Evolutionary conservation across 495 filamentous ascomycete species (phyloP), one percentile per base, ranked within the genome.

Genomic region (Neurospora sublineolata): DNA sequence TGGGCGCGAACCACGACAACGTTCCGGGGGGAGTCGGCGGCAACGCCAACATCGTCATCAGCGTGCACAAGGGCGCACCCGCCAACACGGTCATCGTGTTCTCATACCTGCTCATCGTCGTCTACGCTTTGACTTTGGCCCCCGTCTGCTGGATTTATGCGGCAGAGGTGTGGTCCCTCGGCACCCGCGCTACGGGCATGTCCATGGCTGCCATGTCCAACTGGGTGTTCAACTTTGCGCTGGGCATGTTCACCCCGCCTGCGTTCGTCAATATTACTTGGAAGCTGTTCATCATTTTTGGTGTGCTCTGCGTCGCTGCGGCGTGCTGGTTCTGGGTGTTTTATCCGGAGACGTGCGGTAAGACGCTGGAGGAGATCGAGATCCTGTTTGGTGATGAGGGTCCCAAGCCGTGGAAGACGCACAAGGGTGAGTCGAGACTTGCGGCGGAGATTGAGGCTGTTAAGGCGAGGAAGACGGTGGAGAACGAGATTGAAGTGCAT

Each of bases 151-250:
- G 91, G 91, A 85, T 93, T 71, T 93, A 94, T 79, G 88, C 89
- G 0, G 86, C 91, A 23, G 91, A 94, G 81, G 88, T 93, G 3
- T 93, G 90, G 86, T 89, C 89, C 0, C 84, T 93, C 11, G 90
- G 91, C 75, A 92, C 89, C 18, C 88, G 91, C 20, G 91, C 90
- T 16, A 89, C 86, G 39, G 91, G 90, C 16, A 91, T 92, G 82
- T 87, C 85, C 27, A 81, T 92, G 30, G 87, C 90, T 0, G 87
- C 90, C 0, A 83, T 89, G 33, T 87, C 86, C 3, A 93, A 94
- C 80, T 92, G 90, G 90, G 83, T 91, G 18, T 93, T 92, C 84
- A 92, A 92, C 82, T 92, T 92, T 75, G 90, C 89, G 0, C 79
- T 93, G 4, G 90, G 88, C 5, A 84, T 90, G 76, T 92, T 92